phyloP scores from a whole-genome alignment of 352 stramenopile genomes.

The Pythium aquatile region DNA sequence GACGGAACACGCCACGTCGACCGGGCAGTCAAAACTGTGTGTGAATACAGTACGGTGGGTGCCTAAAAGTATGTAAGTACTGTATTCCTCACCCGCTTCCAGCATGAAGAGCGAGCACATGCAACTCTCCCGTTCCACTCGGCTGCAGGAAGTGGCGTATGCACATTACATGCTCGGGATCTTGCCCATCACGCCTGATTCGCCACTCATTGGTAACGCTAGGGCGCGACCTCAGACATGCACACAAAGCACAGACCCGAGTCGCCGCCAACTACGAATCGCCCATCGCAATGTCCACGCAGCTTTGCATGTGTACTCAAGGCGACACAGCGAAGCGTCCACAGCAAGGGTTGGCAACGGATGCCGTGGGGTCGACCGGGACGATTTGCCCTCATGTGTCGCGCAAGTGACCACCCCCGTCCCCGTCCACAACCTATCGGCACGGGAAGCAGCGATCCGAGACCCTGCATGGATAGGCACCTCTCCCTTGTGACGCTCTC shows the following conservation, averaged over 20 bases:
- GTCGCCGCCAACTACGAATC: not conserved
- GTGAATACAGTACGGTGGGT: not conserved
- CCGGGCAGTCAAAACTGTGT: not conserved
- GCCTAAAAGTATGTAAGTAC: not conserved
- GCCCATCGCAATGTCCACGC: constrained; percentile 15
- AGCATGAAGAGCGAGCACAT: not conserved
- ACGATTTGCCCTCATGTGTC: constrained; percentile 8
- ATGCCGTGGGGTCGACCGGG: constrained; percentile 8
- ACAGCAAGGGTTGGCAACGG: constrained; percentile 8
- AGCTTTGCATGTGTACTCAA: constrained; percentile 15
- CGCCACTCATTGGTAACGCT: constrained; percentile 19
- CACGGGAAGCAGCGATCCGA: constrained; percentile 8
- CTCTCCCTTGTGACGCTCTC: constrained; percentile 17
- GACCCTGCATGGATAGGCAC: constrained; percentile 14
- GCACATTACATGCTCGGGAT: constrained; percentile 14
- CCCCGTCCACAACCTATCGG: constrained; percentile 12
- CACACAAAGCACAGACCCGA: not conserved
- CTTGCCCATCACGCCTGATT: constrained; percentile 21
- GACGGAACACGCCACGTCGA: constrained; percentile 7
- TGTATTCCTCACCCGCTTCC: not conserved
- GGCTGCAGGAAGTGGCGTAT: constrained; percentile 12
- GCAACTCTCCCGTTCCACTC: not conserved
- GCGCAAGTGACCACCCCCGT: constrained; percentile 15
- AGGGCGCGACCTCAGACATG: not conserved
- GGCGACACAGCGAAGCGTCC: constrained; percentile 22